A percentile compares a stretch with the other conserved stretches of the same genome.
These are phyloP conservation scores for Penicillium argentinense DNA, from an alignment of 495 filamentous ascomycete species.

Conservation along the genomic window DNA sequence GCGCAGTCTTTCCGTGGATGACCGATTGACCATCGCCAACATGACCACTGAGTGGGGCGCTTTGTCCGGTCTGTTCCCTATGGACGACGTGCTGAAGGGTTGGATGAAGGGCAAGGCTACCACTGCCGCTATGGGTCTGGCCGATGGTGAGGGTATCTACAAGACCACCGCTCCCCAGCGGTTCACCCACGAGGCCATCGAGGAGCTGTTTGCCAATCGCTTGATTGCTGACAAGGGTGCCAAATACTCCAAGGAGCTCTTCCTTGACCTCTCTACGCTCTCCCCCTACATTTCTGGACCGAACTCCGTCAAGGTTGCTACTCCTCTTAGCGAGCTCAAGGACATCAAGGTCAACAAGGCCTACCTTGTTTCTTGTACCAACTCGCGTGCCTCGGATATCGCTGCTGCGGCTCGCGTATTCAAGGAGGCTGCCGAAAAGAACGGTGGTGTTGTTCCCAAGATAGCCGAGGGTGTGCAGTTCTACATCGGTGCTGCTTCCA, in stretches of 20 bases:
- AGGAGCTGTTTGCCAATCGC: slow-evolving; percentile 66
- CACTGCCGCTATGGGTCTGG: slow-evolving; percentile 55
- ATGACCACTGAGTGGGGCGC: slow-evolving; percentile 98
- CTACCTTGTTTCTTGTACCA: slow-evolving; percentile 92
- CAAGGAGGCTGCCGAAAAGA: slow-evolving; percentile 64
- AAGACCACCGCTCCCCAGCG: slow-evolving; percentile 43
- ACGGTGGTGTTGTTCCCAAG: slow-evolving; percentile 61
- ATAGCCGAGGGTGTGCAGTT: slow-evolving; percentile 79
- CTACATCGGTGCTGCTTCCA: slow-evolving; percentile 88
- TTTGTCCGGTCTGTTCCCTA: slow-evolving; percentile 77
- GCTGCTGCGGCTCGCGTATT: slow-evolving; percentile 85
- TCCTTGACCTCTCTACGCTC: slow-evolving; percentile 75
- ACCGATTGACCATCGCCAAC: slow-evolving; percentile 82
- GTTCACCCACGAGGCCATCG: slow-evolving; percentile 69
- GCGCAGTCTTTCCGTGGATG: slow-evolving; percentile 69
- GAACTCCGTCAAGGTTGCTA: slow-evolving; percentile 84
- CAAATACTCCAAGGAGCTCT: slow-evolving; percentile 79
- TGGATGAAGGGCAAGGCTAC: slow-evolving; percentile 83
- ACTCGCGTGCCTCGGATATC: slow-evolving; percentile 79
- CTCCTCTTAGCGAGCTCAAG: slow-evolving; percentile 74
- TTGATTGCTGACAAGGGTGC: slow-evolving; percentile 74
- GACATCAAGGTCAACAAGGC: slow-evolving; percentile 80
- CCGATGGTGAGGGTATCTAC: slow-evolving; percentile 37
- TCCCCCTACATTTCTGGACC: slow-evolving; percentile 88
- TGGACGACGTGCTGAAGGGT: slow-evolving; percentile 67